Base-by-base conservation (phyloP, 1,284 basidiomycete species). In the Malassezia furfur region DNA sequence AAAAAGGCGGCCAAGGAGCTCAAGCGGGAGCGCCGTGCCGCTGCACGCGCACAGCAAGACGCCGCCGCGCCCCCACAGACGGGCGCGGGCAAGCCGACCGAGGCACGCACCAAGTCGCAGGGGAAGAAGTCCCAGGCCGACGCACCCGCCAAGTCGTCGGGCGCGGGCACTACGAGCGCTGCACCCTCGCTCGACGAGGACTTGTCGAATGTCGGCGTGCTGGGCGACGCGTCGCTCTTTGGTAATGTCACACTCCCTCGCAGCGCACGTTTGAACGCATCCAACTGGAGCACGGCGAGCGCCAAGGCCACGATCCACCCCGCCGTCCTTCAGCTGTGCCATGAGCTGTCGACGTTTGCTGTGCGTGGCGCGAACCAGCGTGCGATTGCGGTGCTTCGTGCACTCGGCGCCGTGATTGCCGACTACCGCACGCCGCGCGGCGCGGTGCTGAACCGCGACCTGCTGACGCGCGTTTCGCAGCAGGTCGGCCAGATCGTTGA, bases 401-500 rank as follows among this genome's bases (percentile, higher is more conserved):
- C 72, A 1, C 62, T 74, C 48, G 62, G 62, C 21, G 65, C 70
- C 31, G 68, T 74, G 43, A 66, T 74, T 17, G 52, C 59, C n/a
- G 72, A 74, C 57, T 74, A 74, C 59, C 62, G 61, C 28, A 73
- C 71, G 6, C 70, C 72, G 10, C 37, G 50, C 15, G 69, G 68
- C n/a, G 68, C 69, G 15, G 65, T 66, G 52, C 64, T 74, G 22
- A 71, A 60, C 40, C 60, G 72, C 21, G 69, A 73, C 44, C 48
- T 74, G 21, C 61, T 74, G 30, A 67, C 65, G 15, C 63, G 54
- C 3, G 60, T 74, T 11, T 64, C 61, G 7, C 60, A 88, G 15
- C 91, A 94, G 80, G 93, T 94, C 64, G 85, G 83, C 25, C 85
- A 91, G 76, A 81, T 93, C 15, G 87, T 90, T 15, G 82, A 85